phyloP scores from a whole-genome alignment of 2,329 filamentous ascomycete genomes.

The Xylariales sp. region DNA sequence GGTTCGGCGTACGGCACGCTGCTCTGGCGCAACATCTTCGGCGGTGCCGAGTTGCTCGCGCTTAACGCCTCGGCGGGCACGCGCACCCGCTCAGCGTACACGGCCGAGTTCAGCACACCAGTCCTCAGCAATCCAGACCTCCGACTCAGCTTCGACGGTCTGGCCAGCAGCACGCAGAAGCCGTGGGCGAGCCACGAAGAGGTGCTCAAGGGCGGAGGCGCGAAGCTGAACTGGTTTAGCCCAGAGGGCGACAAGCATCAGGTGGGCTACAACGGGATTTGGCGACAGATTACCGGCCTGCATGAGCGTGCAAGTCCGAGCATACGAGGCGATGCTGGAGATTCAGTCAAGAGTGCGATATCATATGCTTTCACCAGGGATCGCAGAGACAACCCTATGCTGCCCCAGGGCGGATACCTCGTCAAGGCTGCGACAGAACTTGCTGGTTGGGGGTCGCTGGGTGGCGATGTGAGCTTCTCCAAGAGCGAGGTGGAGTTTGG shows the following conservation, averaged over 20 bases:
- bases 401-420: constrained; percentile 79
- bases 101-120: constrained; percentile 77
- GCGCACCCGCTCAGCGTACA: constrained; percentile 86
- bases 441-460: constrained; percentile 79
- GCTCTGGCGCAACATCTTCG: constrained; percentile 86
- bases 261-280: constrained; percentile 73
- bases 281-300: constrained; percentile 85
- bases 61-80: constrained; percentile 87
- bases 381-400: constrained; percentile 75
- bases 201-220: constrained; percentile 70
- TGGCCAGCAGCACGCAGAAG: constrained; percentile 83
- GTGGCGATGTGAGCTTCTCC: constrained; percentile 88
- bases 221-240: constrained; percentile 73
- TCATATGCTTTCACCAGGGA: constrained; percentile 79
- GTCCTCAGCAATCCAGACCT: constrained; percentile 80
- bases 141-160: constrained; percentile 71
- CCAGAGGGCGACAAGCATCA: constrained; percentile 66
- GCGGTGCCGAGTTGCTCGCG: constrained; percentile 85
- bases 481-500: constrained; percentile 86
- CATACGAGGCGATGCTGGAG: constrained; percentile 79
- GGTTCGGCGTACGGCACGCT: constrained; percentile 89
- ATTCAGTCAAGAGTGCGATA: constrained; percentile 84
- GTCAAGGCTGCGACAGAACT: constrained; percentile 74
- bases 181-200: constrained; percentile 94
- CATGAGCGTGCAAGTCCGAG: constrained; percentile 72